Evolutionary conservation across 140 eudicot species (phyloP).

Genomic region (Stevia rebaudiana): DNA sequence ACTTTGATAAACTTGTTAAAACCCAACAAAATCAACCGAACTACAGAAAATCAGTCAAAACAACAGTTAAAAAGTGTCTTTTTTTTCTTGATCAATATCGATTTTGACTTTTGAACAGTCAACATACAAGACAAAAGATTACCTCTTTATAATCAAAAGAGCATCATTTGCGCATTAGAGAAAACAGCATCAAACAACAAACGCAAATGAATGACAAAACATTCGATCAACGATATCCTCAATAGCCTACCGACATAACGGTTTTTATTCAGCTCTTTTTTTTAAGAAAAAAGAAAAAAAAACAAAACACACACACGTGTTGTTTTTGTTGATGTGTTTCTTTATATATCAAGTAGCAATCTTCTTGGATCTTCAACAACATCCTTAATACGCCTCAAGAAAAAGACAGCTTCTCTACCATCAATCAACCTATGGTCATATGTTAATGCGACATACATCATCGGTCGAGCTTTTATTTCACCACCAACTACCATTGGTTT

Average conservation of each 20-base stretch:
- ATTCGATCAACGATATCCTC: constrained; percentile 5
- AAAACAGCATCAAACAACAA: constrained; percentile 14
- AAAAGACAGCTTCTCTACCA: constrained; percentile 76
- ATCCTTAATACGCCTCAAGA: constrained; percentile 65
- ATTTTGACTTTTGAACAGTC: background rate
- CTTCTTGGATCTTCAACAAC: constrained; percentile 70
- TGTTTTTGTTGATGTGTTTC: background rate
- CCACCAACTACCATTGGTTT: constrained; percentile 73
- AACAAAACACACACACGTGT: background rate
- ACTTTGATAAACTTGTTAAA: no score
- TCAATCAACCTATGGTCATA: constrained; percentile 70
- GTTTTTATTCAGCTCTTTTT: constrained; percentile 13
- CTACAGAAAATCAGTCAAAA: no score
- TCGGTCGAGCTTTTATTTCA: constrained; percentile 46
- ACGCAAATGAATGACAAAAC: constrained; percentile 15
- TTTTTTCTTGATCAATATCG: background rate
- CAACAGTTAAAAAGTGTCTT: no score
- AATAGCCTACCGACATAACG: constrained; percentile 18
- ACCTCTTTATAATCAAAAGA: background rate
- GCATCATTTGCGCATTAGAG: background rate
- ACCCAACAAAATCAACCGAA: background rate
- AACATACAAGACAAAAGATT: background rate
- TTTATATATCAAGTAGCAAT: constrained; percentile 52
- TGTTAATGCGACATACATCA: constrained; percentile 67
- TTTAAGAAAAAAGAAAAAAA: constrained; percentile 8